Evolutionary conservation across 1,139 yeast species (phyloP), one percentile per base, ranked within the genome.

Genomic region (Pneumocystis canis): DNA sequence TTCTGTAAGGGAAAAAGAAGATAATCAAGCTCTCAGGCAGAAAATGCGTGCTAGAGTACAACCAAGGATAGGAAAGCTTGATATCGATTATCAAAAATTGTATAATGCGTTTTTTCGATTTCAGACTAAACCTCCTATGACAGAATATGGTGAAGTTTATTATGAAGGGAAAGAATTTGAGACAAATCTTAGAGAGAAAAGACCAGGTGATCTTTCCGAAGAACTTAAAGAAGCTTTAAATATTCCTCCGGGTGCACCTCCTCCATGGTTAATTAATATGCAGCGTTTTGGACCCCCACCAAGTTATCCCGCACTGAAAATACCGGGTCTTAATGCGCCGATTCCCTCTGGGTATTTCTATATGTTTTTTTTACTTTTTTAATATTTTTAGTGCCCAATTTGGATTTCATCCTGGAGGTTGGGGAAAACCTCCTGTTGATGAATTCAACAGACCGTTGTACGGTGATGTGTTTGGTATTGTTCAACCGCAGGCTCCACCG

Each of bases 51-150:
- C 87, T 64, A 79, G 87, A 63, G 95, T 90, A 0, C 96, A 89
- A 71, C 97, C 97, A 0, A 89, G 88, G 71, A 78, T 89, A 82
- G 96, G 96, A 0, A 79, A 84, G 64, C 74, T 92, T 33, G 98
- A 92, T 73, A 81, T 92, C 41, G 97, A 92, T 72, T 90, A 87
- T 71, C 85, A 82, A 66, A 86, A 84, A 68, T 74, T 92, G 33
- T 84, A 89, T 70, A 87, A 88, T 71, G 96, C 97, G 0, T 90
- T 92, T 70, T 92, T 88, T 79, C 84, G 85, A 71, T 77, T 80
- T 69, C 95, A 88, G 70, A 80, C 85, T 41, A 84, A 83, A 69
- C 97, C 97, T 0, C 77, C 79, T 61, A 68, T 89, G 63, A 79
- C 81, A 39, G 78, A 77, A 1, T 84, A 78, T 74, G 97, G 97